Percentiles rank a stretch among this genome's conserved stretches.
Conservation (phyloP, 306 rosid species). For the Mucuna pruriens region DNA sequence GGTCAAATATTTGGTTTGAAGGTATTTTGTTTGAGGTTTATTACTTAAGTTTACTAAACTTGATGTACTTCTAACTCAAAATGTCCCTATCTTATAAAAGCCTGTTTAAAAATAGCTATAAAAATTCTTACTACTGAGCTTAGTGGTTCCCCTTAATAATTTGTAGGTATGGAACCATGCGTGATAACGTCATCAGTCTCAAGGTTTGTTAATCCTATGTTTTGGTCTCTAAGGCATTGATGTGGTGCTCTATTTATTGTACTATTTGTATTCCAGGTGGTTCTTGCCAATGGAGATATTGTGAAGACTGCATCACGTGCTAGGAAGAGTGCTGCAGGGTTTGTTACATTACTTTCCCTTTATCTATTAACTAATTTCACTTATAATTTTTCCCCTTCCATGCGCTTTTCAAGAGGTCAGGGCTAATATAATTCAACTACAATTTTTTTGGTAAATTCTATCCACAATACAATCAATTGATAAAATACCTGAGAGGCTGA, state of each 20-base stretch:
- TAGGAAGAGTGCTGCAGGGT: constrained; percentile 98
- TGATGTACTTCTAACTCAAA: neutral
- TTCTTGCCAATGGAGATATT: constrained; percentile 90
- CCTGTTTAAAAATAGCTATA: neutral
- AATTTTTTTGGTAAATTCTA: constrained; percentile 4
- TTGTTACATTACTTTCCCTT: constrained; percentile 37
- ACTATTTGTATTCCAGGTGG: constrained; percentile 63
- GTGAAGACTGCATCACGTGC: constrained; percentile 98
- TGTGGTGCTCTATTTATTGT: constrained; percentile 38
- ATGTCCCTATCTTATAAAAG: neutral
- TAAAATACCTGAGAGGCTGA: neutral
- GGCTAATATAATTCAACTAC: constrained; percentile 6
- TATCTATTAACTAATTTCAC: constrained; percentile 31
- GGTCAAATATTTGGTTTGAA: constrained; percentile 26
- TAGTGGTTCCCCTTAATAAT: constrained; percentile 53
- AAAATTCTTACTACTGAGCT: constrained; percentile 36
- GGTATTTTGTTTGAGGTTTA: constrained; percentile 14
- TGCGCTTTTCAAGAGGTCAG: constrained; percentile 2
- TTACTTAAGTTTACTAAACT: constrained; percentile 26
- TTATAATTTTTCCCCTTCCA: constrained; percentile 3
- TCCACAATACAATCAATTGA: neutral
- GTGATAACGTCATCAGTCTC: constrained; percentile 90
- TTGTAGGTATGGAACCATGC: constrained; percentile 98
- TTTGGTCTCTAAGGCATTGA: constrained; percentile 24
- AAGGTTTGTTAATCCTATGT: constrained; percentile 59